Conservation (phyloP, 1,284 basidiomycete genomes). For the Apiotrichum laibachii region DNA sequence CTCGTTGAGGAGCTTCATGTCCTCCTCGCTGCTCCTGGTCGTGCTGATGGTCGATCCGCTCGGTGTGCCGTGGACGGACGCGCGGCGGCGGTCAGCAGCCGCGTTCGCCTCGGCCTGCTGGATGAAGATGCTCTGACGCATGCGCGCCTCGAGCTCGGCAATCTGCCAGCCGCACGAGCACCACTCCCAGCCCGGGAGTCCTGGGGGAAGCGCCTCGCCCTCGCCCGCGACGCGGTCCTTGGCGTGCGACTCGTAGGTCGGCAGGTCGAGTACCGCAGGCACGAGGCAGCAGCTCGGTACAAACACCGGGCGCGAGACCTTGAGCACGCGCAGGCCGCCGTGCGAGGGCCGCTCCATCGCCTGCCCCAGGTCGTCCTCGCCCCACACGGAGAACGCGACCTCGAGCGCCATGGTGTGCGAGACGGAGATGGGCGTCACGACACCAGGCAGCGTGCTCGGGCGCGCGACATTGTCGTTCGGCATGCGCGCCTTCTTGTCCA, state of each 20-base stretch:
- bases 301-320: slow-evolving; percentile 26
- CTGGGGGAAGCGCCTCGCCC: slow-evolving; percentile 1
- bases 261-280: slow-evolving; percentile 15
- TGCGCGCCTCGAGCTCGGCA: slow-evolving; percentile 33
- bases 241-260: slow-evolving; percentile 13
- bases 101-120: no score
- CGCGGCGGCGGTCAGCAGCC: no score
- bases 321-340: slow-evolving; percentile 30
- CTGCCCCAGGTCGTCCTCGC: slow-evolving; percentile 26
- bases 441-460: slow-evolving; percentile 26
- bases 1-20: neutral
- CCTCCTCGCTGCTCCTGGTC: neutral
- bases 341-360: slow-evolving; percentile 17
- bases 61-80: no score
- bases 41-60: neutral
- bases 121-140: slow-evolving; percentile 9
- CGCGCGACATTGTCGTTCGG: slow-evolving; percentile 26
- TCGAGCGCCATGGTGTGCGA: slow-evolving; percentile 33
- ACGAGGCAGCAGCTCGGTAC: slow-evolving; percentile 27
- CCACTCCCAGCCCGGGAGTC: slow-evolving; percentile 16
- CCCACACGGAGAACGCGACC: slow-evolving; percentile 35
- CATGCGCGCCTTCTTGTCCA: slow-evolving; percentile 18
- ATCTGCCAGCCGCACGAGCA: slow-evolving; percentile 36
- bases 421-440: slow-evolving; percentile 38
- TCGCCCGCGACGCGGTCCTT: slow-evolving; percentile 7